These are phyloP conservation scores for Gossypium sturtianum DNA, from an alignment of 345 rosid genomes.

Conservation along the genomic window DNA sequence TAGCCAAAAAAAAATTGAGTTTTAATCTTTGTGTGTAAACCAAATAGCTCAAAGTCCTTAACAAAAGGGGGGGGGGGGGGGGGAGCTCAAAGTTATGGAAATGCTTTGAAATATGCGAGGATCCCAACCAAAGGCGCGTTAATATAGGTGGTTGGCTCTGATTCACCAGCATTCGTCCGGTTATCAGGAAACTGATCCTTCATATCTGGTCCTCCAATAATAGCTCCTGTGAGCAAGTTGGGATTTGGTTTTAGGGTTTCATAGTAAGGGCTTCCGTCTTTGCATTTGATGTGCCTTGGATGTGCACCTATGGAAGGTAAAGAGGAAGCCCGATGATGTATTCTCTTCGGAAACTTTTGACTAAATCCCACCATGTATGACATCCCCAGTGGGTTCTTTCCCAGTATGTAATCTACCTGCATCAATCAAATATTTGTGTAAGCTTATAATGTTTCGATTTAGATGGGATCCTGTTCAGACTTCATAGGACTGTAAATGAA, in stretches of 20 bases:
- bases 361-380: conserved; percentile 71
- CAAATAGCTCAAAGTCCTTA: too few species aligned
- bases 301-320: conserved; percentile 37
- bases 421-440: background rate
- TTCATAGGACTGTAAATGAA: background rate
- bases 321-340: conserved; percentile 58
- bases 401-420: conserved; percentile 54
- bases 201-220: conserved; percentile 51
- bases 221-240: conserved; percentile 47
- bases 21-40: too few species aligned
- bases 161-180: conserved; percentile 22
- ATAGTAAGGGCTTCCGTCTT: conserved; percentile 36
- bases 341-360: conserved; percentile 33
- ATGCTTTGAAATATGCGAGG: conserved; percentile 39
- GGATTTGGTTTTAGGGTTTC: conserved; percentile 28
- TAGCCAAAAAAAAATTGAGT: too few species aligned
- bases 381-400: conserved; percentile 48
- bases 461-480: background rate
- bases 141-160: conserved; percentile 61
- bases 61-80: too few species aligned
- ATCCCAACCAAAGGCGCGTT: conserved; percentile 64
- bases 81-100: background rate
- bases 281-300: conserved; percentile 30
- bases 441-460: background rate
- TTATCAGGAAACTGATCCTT: conserved; percentile 37